These are phyloP conservation scores for Ustilago crameri DNA, from an alignment of 1,284 basidiomycete species.

Conservation along the genomic window DNA sequence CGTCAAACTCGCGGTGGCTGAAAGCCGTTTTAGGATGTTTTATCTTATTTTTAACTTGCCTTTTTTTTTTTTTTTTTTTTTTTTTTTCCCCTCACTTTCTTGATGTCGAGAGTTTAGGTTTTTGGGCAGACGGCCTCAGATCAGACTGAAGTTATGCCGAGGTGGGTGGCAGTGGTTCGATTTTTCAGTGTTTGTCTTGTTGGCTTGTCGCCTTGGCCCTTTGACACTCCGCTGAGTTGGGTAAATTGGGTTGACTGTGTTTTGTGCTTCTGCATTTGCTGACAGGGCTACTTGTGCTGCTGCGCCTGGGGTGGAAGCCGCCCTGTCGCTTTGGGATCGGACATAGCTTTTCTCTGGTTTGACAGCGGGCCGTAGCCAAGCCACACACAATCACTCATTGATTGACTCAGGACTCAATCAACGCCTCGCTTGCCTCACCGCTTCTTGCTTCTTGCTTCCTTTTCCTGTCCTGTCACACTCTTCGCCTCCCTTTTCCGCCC, in stretches of 20 bases:
- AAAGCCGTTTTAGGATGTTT: too few relatives aligned
- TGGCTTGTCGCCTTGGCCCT: slow-evolving; percentile 24
- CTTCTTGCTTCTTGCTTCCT: background rate
- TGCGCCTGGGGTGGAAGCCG: background rate
- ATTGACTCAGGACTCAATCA: background rate
- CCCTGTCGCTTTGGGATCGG: slow-evolving; percentile 1
- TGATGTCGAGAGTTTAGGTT: background rate
- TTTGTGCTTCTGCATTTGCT: too few relatives aligned
- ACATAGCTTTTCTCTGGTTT: slow-evolving; percentile 1
- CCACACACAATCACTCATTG: background rate
- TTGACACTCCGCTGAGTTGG: slow-evolving; percentile 7
- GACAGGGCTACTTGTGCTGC: background rate
- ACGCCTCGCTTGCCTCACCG: background rate
- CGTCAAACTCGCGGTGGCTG: too few relatives aligned
- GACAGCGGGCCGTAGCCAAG: background rate
- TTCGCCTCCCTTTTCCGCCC: slow-evolving; percentile 13
- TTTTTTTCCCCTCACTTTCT: too few relatives aligned
- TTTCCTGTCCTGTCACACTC: slow-evolving; percentile 3
- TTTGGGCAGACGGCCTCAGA: background rate
- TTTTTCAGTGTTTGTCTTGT: background rate
- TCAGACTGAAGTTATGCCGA: background rate
- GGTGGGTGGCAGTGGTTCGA: background rate
- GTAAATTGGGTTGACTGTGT: background rate
- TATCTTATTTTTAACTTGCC: too few relatives aligned
- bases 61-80: too few relatives aligned